Percentiles rank a stretch among this genome's conserved stretches.
Conservation (phyloP, 2,329 filamentous ascomycete genomes). For the Pseudogymnoascus sp. region DNA sequence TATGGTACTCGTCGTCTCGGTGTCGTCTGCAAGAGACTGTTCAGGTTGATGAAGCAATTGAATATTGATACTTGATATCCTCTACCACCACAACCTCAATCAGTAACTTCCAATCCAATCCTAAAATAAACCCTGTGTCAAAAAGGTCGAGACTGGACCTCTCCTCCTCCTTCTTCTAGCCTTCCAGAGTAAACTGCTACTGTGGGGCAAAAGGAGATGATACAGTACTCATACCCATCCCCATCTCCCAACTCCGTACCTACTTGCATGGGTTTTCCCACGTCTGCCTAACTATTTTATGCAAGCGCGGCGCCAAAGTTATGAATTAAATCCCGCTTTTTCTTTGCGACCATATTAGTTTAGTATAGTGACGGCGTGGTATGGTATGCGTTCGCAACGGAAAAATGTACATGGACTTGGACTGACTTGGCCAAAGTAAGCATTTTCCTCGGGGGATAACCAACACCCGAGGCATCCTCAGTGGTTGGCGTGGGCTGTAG, state of each 20-base stretch:
- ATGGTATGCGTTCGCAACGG: neutral
- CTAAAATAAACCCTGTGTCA: neutral
- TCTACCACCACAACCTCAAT: too few species aligned
- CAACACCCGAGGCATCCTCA: neutral
- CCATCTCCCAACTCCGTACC: neutral
- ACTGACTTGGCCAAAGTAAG: neutral
- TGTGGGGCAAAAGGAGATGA: neutral
- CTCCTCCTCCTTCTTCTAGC: neutral
- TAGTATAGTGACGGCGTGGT: neutral
- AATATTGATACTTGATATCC: too few species aligned
- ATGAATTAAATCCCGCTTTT: neutral
- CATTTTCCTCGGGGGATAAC: neutral
- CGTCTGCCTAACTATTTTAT: conserved; percentile 1
- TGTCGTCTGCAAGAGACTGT: too few species aligned
- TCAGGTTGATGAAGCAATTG: too few species aligned
- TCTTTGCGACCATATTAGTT: too few species aligned
- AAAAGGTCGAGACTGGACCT: neutral
- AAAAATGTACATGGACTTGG: neutral
- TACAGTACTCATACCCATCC: neutral
- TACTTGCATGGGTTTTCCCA: neutral
- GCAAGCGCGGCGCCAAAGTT: neutral
- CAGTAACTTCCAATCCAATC: neutral
- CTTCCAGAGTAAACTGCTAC: too few species aligned
- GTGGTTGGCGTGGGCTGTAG: neutral
- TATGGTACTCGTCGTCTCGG: too few species aligned